These are phyloP conservation scores for Zoysia japonica DNA, from an alignment of 176 grass and related monocot genomes.

Conservation along the genomic window DNA sequence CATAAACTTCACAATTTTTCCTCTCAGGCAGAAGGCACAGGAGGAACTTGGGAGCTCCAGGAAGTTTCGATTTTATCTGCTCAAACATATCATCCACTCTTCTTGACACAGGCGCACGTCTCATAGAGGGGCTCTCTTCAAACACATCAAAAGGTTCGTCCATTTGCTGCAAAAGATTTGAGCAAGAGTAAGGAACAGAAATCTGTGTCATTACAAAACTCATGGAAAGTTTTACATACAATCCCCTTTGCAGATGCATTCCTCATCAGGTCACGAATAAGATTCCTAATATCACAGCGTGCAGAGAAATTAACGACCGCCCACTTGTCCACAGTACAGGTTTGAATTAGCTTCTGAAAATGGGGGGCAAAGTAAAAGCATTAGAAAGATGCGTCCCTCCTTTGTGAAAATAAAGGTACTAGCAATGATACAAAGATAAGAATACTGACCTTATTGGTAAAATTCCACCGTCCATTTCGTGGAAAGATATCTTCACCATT, in stretches of 20 bases:
- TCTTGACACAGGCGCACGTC: conserved; percentile 41
- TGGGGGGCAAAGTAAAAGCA: conserved; percentile 2
- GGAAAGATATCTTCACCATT: conserved; percentile 65
- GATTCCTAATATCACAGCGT: conserved; percentile 50
- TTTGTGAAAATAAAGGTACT: background rate
- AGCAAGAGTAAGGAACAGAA: conserved; percentile 21
- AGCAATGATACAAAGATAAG: conserved; percentile 1
- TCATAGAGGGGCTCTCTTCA: conserved; percentile 63
- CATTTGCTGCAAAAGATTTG: conserved; percentile 48
- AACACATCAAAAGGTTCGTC: conserved; percentile 55
- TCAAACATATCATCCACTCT: conserved; percentile 82
- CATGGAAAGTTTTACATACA: conserved; percentile 50
- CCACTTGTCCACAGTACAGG: conserved; percentile 52
- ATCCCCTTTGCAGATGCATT: conserved; percentile 62
- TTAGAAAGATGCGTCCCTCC: conserved; percentile 17
- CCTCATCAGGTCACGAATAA: conserved; percentile 64
- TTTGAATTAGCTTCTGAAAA: conserved; percentile 62
- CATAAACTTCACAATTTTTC: conserved; percentile 94
- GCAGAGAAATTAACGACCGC: conserved; percentile 88
- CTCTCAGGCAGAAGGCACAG: conserved; percentile 82
- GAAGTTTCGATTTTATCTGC: conserved; percentile 62
- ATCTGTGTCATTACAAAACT: background rate
- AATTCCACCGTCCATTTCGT: conserved; percentile 82
- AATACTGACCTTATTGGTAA: conserved; percentile 65
- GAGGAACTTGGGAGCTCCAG: conserved; percentile 69